Evolutionary conservation across 352 stramenopile species (phyloP).

Genomic region (Stramenopiles sp.): DNA sequence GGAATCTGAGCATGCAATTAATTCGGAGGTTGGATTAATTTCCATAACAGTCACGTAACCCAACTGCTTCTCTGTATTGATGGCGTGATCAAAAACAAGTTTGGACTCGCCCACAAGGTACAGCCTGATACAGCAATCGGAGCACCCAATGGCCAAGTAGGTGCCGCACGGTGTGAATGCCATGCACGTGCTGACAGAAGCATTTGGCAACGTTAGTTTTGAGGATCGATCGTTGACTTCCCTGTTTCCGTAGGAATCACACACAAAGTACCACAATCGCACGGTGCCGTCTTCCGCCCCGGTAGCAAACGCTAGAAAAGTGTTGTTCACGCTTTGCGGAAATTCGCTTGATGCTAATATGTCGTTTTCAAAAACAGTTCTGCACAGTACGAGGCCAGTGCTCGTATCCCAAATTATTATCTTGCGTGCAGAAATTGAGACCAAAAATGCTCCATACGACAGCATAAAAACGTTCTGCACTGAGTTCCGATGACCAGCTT

Average conservation of each 20-base stretch:
- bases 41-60: not conserved
- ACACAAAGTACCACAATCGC: not conserved
- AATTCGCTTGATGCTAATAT: not conserved
- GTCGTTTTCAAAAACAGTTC: not conserved
- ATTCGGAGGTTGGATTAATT: not conserved
- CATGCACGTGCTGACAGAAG: too few relatives aligned
- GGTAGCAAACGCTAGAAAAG: not conserved
- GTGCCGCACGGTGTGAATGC: too few relatives aligned
- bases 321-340: not conserved
- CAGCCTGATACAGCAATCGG: too few relatives aligned
- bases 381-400: not conserved
- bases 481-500: not conserved
- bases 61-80: not conserved
- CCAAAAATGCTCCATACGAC: not conserved
- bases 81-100: not conserved
- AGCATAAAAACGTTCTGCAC: not conserved
- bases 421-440: not conserved
- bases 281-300: not conserved
- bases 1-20: not conserved
- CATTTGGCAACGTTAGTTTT: too few relatives aligned
- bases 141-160: too few relatives aligned
- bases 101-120: not conserved
- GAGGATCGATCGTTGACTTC: not conserved
- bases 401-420: slow-evolving; percentile 2
- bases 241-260: not conserved